A percentile compares a stretch with the other conserved stretches of the same genome.
phyloP scores from a whole-genome alignment of 148 eudicot genomes.

The Talinum fruticosum region DNA sequence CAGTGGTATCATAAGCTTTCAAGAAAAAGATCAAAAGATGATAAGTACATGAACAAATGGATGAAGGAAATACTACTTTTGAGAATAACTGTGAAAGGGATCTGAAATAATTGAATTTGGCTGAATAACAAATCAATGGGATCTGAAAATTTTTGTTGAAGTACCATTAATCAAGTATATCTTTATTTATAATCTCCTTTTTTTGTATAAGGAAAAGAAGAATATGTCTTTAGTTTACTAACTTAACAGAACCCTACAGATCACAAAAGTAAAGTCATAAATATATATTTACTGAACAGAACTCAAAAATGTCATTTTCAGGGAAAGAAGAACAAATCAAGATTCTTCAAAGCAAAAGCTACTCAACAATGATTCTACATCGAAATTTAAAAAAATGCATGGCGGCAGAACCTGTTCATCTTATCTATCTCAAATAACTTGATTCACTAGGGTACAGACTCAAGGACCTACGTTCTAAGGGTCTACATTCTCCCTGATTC shows the following conservation, averaged over 20 bases:
- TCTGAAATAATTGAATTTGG: neutral
- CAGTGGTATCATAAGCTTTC: neutral
- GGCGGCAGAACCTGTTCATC: too few species aligned
- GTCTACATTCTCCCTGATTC: too few species aligned
- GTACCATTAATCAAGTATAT: too few species aligned
- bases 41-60: neutral
- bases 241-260: neutral
- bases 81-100: neutral
- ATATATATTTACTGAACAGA: neutral
- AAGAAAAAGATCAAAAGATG: neutral
- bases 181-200: too few species aligned
- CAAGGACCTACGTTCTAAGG: too few species aligned
- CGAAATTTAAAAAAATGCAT: too few species aligned
- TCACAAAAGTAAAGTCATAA: neutral
- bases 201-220: too few species aligned
- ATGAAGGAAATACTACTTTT: neutral
- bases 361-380: too few species aligned
- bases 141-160: constrained; percentile 1
- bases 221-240: neutral
- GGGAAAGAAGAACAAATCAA: neutral
- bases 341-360: too few species aligned
- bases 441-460: too few species aligned
- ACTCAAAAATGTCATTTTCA: neutral
- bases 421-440: too few species aligned
- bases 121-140: neutral